Evolutionary conservation across 164 flowering plant species (phyloP).

Genomic region (Liriodendron chinense): DNA sequence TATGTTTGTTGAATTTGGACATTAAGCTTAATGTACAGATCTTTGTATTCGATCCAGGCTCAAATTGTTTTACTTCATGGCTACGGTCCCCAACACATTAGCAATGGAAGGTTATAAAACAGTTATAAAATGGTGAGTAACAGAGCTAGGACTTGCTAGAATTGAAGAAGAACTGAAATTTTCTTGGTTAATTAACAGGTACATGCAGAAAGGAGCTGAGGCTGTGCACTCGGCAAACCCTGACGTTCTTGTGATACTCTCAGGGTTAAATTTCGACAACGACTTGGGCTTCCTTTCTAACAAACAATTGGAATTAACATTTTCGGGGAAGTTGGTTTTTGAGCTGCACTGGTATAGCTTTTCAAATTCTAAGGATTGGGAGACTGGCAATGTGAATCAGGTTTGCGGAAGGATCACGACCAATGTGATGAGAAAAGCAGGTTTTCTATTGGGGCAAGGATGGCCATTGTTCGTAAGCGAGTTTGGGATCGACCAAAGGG

Average conservation of each 20-base stretch:
- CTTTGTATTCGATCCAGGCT: no score
- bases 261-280: constrained; percentile 61
- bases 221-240: constrained; percentile 85
- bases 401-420: constrained; percentile 50
- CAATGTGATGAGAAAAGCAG: constrained; percentile 39
- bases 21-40: no score
- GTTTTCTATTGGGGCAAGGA: constrained; percentile 57
- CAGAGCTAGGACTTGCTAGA: no score
- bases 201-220: constrained; percentile 86
- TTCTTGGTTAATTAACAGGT: constrained; percentile 30
- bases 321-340: constrained; percentile 55
- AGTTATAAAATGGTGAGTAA: no score
- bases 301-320: constrained; percentile 43
- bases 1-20: no score
- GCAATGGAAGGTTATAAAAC: no score
- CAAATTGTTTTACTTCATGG: no score
- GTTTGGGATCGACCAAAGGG: constrained; percentile 73
- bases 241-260: constrained; percentile 62
- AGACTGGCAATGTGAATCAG: constrained; percentile 51
- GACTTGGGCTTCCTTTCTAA: constrained; percentile 52
- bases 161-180: no score
- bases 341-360: constrained; percentile 82
- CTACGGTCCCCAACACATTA: no score
- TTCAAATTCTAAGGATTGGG: constrained; percentile 59
- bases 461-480: constrained; percentile 79